A percentile compares a stretch with the other conserved stretches of the same genome.
phyloP scores from a whole-genome alignment of 2,329 filamentous ascomycete genomes.

The Epichloe typhina region DNA sequence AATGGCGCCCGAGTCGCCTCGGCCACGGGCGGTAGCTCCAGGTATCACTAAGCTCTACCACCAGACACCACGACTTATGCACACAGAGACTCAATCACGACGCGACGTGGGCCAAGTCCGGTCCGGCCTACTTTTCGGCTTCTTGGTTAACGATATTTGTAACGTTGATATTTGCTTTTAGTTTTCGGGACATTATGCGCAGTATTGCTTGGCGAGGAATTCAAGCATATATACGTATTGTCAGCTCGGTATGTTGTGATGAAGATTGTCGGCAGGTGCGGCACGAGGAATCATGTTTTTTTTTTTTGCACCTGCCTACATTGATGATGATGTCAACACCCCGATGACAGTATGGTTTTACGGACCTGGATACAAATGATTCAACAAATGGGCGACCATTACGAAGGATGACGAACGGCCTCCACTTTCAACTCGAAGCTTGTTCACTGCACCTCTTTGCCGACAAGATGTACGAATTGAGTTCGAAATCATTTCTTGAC shows the following conservation, averaged over 20 bases:
- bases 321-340: constrained; percentile 25
- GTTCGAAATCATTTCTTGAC: constrained; percentile 21
- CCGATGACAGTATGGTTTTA: constrained; percentile 24
- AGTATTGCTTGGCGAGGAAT: neutral
- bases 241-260: constrained; percentile 2
- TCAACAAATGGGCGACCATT: constrained; percentile 29
- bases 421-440: constrained; percentile 12
- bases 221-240: constrained; percentile 1
- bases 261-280: constrained; percentile 6
- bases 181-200: neutral
- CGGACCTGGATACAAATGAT: constrained; percentile 27
- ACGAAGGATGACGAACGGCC: constrained; percentile 21
- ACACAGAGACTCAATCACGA: neutral
- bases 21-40: constrained; percentile 20
- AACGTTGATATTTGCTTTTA: constrained; percentile 3
- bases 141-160: constrained; percentile 1
- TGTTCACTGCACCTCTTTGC: constrained; percentile 5
- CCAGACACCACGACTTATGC: neutral
- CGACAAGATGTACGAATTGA: constrained; percentile 6
- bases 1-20: constrained; percentile 26
- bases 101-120: neutral
- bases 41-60: constrained; percentile 21
- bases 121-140: neutral
- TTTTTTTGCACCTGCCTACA: constrained; percentile 1
- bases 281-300: neutral